phyloP scores from a whole-genome alignment of 2,329 filamentous ascomycete species.

The Penicillium sp. region DNA sequence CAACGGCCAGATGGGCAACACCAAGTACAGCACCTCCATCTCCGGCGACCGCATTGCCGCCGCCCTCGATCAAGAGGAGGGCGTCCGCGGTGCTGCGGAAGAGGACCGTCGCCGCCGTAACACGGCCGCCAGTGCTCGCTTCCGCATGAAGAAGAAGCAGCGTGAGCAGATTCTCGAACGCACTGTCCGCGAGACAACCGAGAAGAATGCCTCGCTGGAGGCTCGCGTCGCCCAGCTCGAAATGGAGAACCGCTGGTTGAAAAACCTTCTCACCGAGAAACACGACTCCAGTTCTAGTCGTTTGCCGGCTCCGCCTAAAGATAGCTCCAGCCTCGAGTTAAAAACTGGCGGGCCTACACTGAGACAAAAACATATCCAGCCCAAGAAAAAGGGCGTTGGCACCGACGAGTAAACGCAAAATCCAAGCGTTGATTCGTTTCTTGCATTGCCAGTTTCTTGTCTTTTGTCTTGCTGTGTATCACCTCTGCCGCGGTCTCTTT shows the following conservation, averaged over 20 bases:
- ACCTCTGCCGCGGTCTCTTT: conserved; percentile 1
- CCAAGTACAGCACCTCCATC: conserved; percentile 43
- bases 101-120: conserved; percentile 89
- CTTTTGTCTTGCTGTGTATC: conserved; percentile 7
- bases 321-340: conserved; percentile 21
- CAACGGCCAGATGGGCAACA: conserved; percentile 42
- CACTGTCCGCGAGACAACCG: conserved; percentile 78
- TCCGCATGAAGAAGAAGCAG: conserved; percentile 95
- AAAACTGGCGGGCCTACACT: conserved; percentile 21
- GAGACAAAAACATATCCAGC: conserved; percentile 41
- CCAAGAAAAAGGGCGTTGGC: conserved; percentile 42
- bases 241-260: conserved; percentile 80
- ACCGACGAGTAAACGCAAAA: conserved; percentile 30
- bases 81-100: conserved; percentile 73
- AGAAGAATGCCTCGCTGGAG: conserved; percentile 75
- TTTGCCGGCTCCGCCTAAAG: conserved; percentile 25
- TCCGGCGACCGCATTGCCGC: conserved; percentile 43
- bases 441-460: conserved; percentile 4
- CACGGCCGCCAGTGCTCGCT: conserved; percentile 83
- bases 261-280: conserved; percentile 79
- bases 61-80: conserved; percentile 65
- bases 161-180: conserved; percentile 83
- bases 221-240: conserved; percentile 74
- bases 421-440: conserved; percentile 16
- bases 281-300: conserved; percentile 51